phyloP scores from a whole-genome alignment of 2,329 filamentous ascomycete species.

The Trichoderma breve region DNA sequence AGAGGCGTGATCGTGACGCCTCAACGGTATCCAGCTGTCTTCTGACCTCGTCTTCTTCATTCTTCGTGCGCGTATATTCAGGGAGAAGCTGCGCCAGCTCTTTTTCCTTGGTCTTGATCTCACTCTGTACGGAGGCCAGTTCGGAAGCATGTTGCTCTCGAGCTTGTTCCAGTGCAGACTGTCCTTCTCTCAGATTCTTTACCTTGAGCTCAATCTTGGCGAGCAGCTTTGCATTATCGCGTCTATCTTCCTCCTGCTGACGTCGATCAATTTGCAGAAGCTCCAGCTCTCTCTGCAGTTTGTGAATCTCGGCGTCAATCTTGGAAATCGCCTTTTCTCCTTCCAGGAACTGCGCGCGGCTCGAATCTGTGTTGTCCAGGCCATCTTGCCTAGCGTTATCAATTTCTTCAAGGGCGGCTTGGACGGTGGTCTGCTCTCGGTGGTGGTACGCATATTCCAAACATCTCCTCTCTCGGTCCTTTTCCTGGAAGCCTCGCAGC shows the following conservation, averaged over 20 bases:
- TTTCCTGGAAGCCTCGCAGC: slow-evolving; percentile 88
- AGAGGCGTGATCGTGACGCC: slow-evolving; percentile 71
- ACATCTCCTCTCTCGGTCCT: slow-evolving; percentile 86
- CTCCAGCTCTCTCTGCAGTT: slow-evolving; percentile 78
- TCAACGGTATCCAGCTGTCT: slow-evolving; percentile 74
- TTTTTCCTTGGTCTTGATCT: slow-evolving; percentile 72
- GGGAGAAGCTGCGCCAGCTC: slow-evolving; percentile 76
- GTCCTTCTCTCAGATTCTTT: slow-evolving; percentile 78
- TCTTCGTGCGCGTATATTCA: slow-evolving; percentile 69
- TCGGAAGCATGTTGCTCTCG: slow-evolving; percentile 70
- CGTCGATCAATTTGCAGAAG: slow-evolving; percentile 79
- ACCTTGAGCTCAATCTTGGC: slow-evolving; percentile 85
- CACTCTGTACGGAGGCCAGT: slow-evolving; percentile 66
- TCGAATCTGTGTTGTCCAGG: slow-evolving; percentile 79
- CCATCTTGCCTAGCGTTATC: slow-evolving; percentile 80
- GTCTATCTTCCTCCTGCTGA: slow-evolving; percentile 86
- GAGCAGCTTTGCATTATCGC: slow-evolving; percentile 72
- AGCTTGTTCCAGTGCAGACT: slow-evolving; percentile 72
- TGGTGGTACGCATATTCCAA: slow-evolving; percentile 94
- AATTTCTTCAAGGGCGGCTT: slow-evolving; percentile 74
- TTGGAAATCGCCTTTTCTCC: slow-evolving; percentile 76
- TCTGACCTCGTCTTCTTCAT: slow-evolving; percentile 68
- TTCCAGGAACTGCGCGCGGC: slow-evolving; percentile 70
- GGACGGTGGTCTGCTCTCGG: slow-evolving; percentile 78
- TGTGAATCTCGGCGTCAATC: slow-evolving; percentile 75